Evolutionary conservation across 768 basidiomycete species (phyloP).

Genomic region (Collybia mongolica): DNA sequence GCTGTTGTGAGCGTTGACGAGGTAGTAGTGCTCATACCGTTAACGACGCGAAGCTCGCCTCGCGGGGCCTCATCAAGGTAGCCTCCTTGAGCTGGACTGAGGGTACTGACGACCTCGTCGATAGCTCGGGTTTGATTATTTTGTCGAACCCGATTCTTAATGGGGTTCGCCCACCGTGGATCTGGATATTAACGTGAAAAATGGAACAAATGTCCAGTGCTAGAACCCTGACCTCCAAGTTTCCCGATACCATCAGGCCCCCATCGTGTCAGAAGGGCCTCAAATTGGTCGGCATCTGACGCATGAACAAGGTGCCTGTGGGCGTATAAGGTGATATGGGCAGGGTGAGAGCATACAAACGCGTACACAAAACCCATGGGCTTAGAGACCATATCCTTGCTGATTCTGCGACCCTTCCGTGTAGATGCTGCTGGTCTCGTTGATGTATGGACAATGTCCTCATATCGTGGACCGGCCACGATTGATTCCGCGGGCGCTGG

Average conservation of each 20-base stretch:
- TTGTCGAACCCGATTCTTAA: conserved; percentile 74
- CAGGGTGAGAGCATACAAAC: conserved; percentile 12
- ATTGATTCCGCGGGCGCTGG: conserved; percentile 35
- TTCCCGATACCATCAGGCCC: conserved; percentile 88
- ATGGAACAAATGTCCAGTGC: conserved; percentile 1
- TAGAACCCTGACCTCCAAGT: conserved; percentile 64
- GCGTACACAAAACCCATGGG: conserved; percentile 86
- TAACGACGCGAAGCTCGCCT: conserved; percentile 72
- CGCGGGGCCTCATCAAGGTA: conserved; percentile 39
- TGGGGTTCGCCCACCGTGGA: conserved; percentile 86
- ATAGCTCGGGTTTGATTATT: conserved; percentile 69
- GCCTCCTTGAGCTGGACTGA: conserved; percentile 54
- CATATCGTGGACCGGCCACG: conserved; percentile 69
- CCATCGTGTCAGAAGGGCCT: conserved; percentile 85
- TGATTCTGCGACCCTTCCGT: conserved; percentile 66
- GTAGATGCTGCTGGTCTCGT: conserved; percentile 29
- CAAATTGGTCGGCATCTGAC: conserved; percentile 85
- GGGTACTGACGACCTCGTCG: conserved; percentile 73
- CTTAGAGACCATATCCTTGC: conserved; percentile 86
- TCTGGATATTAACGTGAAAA: conserved; percentile 44
- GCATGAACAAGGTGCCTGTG: conserved; percentile 87
- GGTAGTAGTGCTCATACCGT: conserved; percentile 64
- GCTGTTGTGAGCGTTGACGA: conserved; percentile 77
- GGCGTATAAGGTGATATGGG: conserved; percentile 21
- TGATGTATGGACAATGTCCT: conserved; percentile 42